phyloP scores from a whole-genome alignment of 805 yeast genomes.

The Jamesozyma rosinii region DNA sequence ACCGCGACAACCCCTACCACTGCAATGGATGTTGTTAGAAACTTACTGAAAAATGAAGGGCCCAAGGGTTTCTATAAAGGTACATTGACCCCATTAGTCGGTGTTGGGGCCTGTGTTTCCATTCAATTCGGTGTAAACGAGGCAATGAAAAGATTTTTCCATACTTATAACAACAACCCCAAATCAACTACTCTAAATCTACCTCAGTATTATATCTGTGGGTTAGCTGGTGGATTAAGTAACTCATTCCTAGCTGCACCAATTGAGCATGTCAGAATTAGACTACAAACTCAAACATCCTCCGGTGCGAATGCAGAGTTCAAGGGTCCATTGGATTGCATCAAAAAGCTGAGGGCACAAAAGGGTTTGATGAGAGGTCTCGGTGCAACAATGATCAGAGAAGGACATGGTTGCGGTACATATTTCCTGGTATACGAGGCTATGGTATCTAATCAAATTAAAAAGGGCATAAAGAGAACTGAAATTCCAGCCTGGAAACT shows the following conservation, averaged over 20 bases:
- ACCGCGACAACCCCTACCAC: constrained; percentile 67
- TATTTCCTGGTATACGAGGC: constrained; percentile 90
- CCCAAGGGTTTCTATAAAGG: constrained; percentile 83
- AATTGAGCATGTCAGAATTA: constrained; percentile 87
- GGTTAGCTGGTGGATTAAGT: constrained; percentile 88
- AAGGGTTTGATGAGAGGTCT: constrained; percentile 74
- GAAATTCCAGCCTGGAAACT: constrained; percentile 83
- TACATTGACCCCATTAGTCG: constrained; percentile 83
- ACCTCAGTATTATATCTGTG: constrained; percentile 71
- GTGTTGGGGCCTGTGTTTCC: constrained; percentile 97
- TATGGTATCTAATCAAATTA: constrained; percentile 46
- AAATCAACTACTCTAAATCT: constrained; percentile 33
- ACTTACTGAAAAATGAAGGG: constrained; percentile 73
- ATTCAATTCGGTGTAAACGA: constrained; percentile 94
- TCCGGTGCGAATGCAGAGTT: constrained; percentile 36
- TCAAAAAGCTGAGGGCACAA: constrained; percentile 41
- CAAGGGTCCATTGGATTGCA: constrained; percentile 40
- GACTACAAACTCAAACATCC: constrained; percentile 65
- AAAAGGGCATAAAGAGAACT: constrained; percentile 40
- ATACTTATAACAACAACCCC: constrained; percentile 31
- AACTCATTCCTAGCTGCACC: constrained; percentile 87
- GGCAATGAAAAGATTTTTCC: constrained; percentile 76
- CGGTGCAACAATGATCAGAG: constrained; percentile 74
- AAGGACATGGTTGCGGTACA: constrained; percentile 78
- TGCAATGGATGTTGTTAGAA: constrained; percentile 68